Evolutionary conservation across 164 flowering plant species (phyloP), one percentile per base, ranked within the genome.

Genomic region (Dillenia suffruticosa): DNA sequence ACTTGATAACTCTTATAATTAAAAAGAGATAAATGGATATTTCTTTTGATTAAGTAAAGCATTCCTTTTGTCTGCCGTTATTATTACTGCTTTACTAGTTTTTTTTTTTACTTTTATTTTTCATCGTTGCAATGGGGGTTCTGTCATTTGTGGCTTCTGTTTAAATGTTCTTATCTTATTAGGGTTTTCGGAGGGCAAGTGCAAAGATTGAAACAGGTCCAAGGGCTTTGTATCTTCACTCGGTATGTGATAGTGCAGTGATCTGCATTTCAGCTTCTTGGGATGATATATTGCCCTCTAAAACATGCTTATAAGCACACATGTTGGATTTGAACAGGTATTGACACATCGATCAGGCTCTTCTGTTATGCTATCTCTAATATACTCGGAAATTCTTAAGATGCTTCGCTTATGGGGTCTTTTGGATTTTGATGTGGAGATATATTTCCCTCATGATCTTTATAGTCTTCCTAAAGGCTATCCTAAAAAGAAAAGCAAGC

Each of bases 281-380:
- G 40, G 40, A 32, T 32, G 40, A 32, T 32, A 4, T 32, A 32
- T 32, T 32, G 7, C 5, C 40, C 40, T 32, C 40, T 32, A 32
- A 32, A 32, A 32, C 40, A 32, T 32, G 40, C 40, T 32, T 32
- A 32, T 32, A 32, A 32, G 40, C 7, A 5, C 40, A 32, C 0
- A 32, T 32, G 40, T 5, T 32, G 40, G 26, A 44, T 48, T 22
- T 58, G 49, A 58, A 55, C 81, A 90, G 97, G 97, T 88, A 67
- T 77, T 90, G 83, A 83, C 95, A 16, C 88, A 85, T 68, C 89
- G 97, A 49, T 67, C 78, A 58, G 97, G 97, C 54, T 82, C 97
- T n/a, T 82, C 81, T 45, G 79, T 70, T 55, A 78, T 90, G 87
- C 85, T 90, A 53, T 78, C 92, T 13, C 84, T 90, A 59, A 77